Conservation (phyloP, 805 yeast species). For the Saturnispora saitoi region DNA sequence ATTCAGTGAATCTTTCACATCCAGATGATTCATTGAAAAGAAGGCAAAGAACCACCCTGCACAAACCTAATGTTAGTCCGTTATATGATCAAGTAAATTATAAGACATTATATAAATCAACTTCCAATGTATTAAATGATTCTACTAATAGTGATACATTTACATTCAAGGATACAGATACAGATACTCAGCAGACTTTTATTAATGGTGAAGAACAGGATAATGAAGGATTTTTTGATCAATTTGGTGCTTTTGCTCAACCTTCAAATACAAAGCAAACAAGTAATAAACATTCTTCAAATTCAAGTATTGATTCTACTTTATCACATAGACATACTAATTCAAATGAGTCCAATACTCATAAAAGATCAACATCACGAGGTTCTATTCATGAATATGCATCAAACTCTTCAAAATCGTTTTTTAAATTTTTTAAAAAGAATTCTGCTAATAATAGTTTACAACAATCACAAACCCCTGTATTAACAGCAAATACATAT, state of each 20-base stretch:
- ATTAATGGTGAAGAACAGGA: neutral
- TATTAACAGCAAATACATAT: neutral
- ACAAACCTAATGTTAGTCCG: slow-evolving; percentile 9
- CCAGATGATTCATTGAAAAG: neutral
- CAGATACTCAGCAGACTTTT: neutral
- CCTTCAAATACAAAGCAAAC: neutral
- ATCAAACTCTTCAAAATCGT: slow-evolving; percentile 23
- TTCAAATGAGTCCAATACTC: slow-evolving; percentile 42
- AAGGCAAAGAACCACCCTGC: neutral
- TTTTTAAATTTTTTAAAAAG: slow-evolving; percentile 27
- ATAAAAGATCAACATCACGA: slow-evolving; percentile 22
- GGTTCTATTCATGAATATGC: slow-evolving; percentile 22
- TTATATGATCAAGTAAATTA: slow-evolving; percentile 14
- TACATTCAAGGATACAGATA: neutral
- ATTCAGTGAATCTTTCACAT: neutral
- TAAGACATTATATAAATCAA: slow-evolving; percentile 4
- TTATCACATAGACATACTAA: slow-evolving; percentile 23
- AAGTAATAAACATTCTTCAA: neutral
- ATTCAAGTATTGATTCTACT: slow-evolving; percentile 3
- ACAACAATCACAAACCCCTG: neutral
- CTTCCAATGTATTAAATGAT: neutral
- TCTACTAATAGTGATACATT: neutral
- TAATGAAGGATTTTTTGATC: slow-evolving; percentile 13
- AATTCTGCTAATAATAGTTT: neutral
- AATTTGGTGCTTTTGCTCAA: slow-evolving; percentile 10